Evolutionary conservation across 371 early-diverging fungal genomes (phyloP).

Genomic region (Rhizopus arrhizus): DNA sequence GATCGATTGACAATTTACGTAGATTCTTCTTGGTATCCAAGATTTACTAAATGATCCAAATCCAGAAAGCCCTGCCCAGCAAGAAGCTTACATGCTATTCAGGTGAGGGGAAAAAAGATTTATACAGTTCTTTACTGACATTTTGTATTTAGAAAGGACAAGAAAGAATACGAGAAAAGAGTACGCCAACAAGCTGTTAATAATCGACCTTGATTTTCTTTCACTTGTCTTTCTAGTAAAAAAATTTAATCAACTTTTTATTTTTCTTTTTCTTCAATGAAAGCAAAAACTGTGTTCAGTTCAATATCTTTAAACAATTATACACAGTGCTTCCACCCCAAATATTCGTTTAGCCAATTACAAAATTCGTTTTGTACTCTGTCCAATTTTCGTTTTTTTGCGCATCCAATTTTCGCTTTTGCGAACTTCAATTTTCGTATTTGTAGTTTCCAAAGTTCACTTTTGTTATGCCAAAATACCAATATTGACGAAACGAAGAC

Average conservation of each 20-base stretch:
- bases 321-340: too few species aligned
- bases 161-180: conserved; percentile 71
- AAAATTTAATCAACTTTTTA: neutral
- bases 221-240: neutral
- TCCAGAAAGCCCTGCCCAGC: conserved; percentile 93
- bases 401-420: too few species aligned
- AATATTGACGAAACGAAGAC: too few species aligned
- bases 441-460: too few species aligned
- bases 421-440: too few species aligned
- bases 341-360: too few species aligned
- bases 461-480: too few species aligned
- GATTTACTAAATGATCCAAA: conserved; percentile 97
- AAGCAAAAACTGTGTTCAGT: neutral
- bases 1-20: neutral
- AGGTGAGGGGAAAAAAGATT: conserved; percentile 47
- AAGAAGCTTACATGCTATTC: conserved; percentile 89
- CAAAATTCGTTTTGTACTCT: too few species aligned
- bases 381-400: too few species aligned
- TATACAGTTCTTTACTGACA: neutral
- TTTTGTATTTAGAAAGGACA: conserved; percentile 55
- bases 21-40: conserved; percentile 89
- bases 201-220: conserved; percentile 31
- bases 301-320: too few species aligned
- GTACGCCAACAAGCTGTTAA: conserved; percentile 75
- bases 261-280: conserved; percentile 11